A percentile compares a stretch with the other conserved stretches of the same genome.
These are phyloP conservation scores for Diplosphaera chodatii DNA, from an alignment of 139 green algal genomes.

Conservation along the genomic window DNA sequence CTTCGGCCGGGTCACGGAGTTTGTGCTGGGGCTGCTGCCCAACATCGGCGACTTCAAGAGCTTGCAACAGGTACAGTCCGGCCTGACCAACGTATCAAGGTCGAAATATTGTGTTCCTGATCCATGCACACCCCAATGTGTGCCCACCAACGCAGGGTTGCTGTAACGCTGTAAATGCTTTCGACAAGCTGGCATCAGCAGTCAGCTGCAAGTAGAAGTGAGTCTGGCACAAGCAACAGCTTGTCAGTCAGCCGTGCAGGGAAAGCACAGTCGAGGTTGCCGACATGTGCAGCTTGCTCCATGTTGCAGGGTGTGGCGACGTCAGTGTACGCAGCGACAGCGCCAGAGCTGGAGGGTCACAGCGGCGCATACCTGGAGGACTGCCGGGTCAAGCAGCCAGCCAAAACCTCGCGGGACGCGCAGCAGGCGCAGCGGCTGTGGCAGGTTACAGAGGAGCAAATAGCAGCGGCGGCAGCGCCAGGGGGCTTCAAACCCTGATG, in stretches of 20 bases:
- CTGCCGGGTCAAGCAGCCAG: not conserved
- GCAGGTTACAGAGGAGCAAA: constrained; percentile 1
- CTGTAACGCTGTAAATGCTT: too few species aligned
- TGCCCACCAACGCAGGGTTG: too few species aligned
- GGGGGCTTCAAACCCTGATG: not conserved
- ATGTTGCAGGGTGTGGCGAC: constrained; percentile 2
- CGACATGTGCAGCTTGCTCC: too few species aligned
- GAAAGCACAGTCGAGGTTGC: too few species aligned
- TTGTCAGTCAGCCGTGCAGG: too few species aligned
- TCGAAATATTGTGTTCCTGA: too few species aligned
- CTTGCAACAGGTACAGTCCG: not conserved
- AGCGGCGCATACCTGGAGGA: not conserved
- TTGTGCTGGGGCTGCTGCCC: not conserved
- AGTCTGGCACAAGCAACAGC: too few species aligned
- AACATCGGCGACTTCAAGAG: not conserved
- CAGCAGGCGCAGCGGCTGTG: constrained; percentile 3
- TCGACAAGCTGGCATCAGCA: too few species aligned
- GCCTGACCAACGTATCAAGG: too few species aligned
- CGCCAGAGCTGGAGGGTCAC: not conserved
- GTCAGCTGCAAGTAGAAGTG: too few species aligned
- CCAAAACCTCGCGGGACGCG: not conserved
- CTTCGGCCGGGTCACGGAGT: not conserved
- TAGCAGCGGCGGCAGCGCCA: not conserved
- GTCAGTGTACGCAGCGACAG: not conserved
- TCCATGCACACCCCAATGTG: too few species aligned